Percentiles rank a stretch among this genome's conserved stretches.
phyloP scores from a whole-genome alignment of 495 filamentous ascomycete species.

The Aspergillus biplanus region DNA sequence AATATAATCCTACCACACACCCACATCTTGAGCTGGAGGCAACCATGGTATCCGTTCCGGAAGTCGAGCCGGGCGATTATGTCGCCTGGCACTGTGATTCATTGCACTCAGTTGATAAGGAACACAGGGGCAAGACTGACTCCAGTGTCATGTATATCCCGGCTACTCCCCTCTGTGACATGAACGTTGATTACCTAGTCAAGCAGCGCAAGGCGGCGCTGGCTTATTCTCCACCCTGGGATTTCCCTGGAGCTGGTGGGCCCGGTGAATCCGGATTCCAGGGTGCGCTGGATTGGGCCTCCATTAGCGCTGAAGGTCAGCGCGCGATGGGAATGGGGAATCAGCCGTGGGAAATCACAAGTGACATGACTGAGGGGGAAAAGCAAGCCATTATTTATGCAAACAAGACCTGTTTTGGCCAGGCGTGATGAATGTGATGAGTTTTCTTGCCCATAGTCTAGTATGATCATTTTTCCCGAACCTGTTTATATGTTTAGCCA shows the following conservation, averaged over 20 bases:
- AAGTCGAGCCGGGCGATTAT: constrained; percentile 80
- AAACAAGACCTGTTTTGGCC: constrained; percentile 57
- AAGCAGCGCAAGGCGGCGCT: constrained; percentile 65
- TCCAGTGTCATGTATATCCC: constrained; percentile 88
- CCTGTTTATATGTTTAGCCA: too few relatives aligned
- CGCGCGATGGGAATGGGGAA: constrained; percentile 63
- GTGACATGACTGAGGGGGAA: constrained; percentile 56
- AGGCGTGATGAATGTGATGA: background rate
- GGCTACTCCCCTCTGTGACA: constrained; percentile 75
- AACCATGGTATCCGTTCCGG: constrained; percentile 81
- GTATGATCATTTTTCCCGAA: too few relatives aligned
- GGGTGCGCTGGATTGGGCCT: constrained; percentile 44
- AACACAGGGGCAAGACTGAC: constrained; percentile 70
- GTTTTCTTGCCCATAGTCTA: background rate
- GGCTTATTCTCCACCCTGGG: constrained; percentile 52
- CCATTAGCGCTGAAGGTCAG: constrained; percentile 48
- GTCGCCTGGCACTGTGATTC: constrained; percentile 91
- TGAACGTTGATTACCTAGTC: constrained; percentile 69
- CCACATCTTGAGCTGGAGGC: constrained; percentile 72
- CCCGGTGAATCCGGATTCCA: constrained; percentile 48
- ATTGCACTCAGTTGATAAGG: constrained; percentile 80
- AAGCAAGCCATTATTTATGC: constrained; percentile 58
- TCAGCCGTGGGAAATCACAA: constrained; percentile 51
- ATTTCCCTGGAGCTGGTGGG: constrained; percentile 65
- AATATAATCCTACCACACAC: constrained; percentile 70